Conservation (phyloP, 352 stramenopile species). For the Pythium vanterpoolii region DNA sequence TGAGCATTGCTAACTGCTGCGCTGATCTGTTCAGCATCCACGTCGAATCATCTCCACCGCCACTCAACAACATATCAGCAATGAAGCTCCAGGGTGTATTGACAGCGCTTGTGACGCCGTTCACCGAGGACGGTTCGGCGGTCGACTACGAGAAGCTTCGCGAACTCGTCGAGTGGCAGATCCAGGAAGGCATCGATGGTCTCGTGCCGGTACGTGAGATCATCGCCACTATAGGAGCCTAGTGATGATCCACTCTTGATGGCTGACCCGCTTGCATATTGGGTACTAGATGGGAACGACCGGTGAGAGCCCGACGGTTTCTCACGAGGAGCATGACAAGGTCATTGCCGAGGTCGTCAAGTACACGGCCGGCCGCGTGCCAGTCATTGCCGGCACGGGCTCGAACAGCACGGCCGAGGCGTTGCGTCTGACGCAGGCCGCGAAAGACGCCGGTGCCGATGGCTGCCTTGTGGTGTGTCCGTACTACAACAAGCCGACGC, state of each 20-base stretch:
- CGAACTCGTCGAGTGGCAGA: constrained; percentile 90
- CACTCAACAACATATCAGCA: constrained; percentile 14
- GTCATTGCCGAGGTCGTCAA: constrained; percentile 92
- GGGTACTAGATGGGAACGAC: constrained; percentile 91
- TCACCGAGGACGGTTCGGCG: constrained; percentile 85
- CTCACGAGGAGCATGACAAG: constrained; percentile 93
- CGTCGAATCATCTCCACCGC: too few species aligned
- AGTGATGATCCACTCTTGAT: not conserved
- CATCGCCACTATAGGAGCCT: not conserved
- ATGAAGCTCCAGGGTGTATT: constrained; percentile 85
- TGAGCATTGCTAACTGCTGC: not conserved
- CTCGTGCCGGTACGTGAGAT: constrained; percentile 90
- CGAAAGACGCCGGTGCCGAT: constrained; percentile 92
- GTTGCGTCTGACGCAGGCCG: constrained; percentile 81
- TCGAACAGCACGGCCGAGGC: constrained; percentile 91
- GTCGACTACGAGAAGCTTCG: constrained; percentile 94
- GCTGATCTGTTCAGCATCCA: not conserved
- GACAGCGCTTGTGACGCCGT: constrained; percentile 95
- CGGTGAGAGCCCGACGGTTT: constrained; percentile 95
- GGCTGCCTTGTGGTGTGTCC: constrained; percentile 95
- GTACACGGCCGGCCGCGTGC: constrained; percentile 76
- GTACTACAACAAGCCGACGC: constrained; percentile 99
- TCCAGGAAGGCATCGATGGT: constrained; percentile 94
- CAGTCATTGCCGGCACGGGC: constrained; percentile 94
- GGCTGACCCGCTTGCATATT: not conserved